A percentile compares a stretch with the other conserved stretches of the same genome.
Evolutionary conservation across 805 yeast genomes (phyloP).

Genomic region (Grigorovia transvaalensis): DNA sequence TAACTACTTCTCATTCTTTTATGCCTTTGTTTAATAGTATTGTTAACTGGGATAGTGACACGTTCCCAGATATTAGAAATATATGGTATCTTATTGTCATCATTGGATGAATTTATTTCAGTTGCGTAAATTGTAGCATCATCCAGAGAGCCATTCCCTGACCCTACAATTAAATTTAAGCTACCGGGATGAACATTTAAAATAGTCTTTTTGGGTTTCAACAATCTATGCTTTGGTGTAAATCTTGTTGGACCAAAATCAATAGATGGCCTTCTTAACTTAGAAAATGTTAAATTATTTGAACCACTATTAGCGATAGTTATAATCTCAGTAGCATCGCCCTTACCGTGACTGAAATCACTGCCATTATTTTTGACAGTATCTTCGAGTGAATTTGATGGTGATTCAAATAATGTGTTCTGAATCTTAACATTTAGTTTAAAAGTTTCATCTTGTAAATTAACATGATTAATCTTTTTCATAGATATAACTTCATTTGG

Average conservation of each 20-base stretch:
- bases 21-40: slow-evolving; percentile 18
- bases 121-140: slow-evolving; percentile 28
- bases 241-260: not conserved
- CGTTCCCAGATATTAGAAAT: slow-evolving; percentile 19
- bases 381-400: not conserved
- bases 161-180: slow-evolving; percentile 21
- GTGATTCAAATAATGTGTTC: slow-evolving; percentile 4
- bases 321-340: not conserved
- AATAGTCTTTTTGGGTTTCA: slow-evolving; percentile 16
- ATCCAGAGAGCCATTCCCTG: slow-evolving; percentile 21
- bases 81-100: slow-evolving; percentile 10
- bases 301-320: not conserved
- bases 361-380: not conserved
- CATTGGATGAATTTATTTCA: slow-evolving; percentile 19
- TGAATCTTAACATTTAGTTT: slow-evolving; percentile 13
- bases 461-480: not conserved
- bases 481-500: not conserved
- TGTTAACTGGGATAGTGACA: slow-evolving; percentile 25
- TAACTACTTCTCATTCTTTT: slow-evolving; percentile 11
- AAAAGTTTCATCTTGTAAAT: slow-evolving; percentile 7
- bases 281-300: not conserved
- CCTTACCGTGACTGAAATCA: not conserved
- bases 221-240: slow-evolving; percentile 14
- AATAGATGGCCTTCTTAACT: slow-evolving; percentile 1
- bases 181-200: slow-evolving; percentile 11